Evolutionary conservation across 371 early-diverging fungal genomes (phyloP), one percentile per base, ranked within the genome.

Genomic region (Syncephalastrum monosporum): DNA sequence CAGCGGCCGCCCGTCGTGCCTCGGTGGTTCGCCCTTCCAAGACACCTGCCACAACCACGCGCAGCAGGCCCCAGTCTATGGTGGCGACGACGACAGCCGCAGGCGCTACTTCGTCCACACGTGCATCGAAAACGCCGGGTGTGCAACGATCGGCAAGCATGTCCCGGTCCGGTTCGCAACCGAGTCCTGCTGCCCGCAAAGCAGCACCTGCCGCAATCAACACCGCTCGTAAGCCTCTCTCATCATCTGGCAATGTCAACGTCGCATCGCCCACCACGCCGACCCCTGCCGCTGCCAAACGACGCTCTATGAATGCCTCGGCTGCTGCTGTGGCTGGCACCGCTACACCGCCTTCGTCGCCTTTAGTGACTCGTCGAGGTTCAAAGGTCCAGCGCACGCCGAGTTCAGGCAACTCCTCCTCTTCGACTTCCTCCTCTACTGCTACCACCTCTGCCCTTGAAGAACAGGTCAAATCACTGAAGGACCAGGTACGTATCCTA

Each of bases 391-490:
- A 57, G n/a, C 24, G 59, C 65, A 3, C 60, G 63, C 7, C 50
- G 61, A 6, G 59, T 52, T 50, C 70, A 57, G 21, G 47, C 58
- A 14, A 19, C 16, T 16, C 33, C 19, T 51, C 65, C 1, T 61
- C 70, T 24, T 52, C 65, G 15, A 47, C 61, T 25, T 59, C 56
- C 19, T 25, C 59, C 8, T 59, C 59, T 17, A 56, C 58, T 4
- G n/a, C 61, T 1, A 58, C 54, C n/a, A 21, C 54, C 41, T 43
- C 44, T 41, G 16, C 41, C 21, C 27, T 56, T 62, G 6, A 42
- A 56, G 15, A 51, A 17, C 62, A 68, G 48, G 50, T 70, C 16
- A 62, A 62, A 21, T 45, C 65, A n/a, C 59, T 75, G 21, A 65
- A 72, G 38, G 57, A 67, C 23, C 60, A 67, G 51, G 70, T 67